A percentile compares a stretch with the other conserved stretches of the same genome.
These are phyloP conservation scores for Oryza coarctata DNA, from an alignment of 176 grass and related monocot genomes.

Conservation along the genomic window DNA sequence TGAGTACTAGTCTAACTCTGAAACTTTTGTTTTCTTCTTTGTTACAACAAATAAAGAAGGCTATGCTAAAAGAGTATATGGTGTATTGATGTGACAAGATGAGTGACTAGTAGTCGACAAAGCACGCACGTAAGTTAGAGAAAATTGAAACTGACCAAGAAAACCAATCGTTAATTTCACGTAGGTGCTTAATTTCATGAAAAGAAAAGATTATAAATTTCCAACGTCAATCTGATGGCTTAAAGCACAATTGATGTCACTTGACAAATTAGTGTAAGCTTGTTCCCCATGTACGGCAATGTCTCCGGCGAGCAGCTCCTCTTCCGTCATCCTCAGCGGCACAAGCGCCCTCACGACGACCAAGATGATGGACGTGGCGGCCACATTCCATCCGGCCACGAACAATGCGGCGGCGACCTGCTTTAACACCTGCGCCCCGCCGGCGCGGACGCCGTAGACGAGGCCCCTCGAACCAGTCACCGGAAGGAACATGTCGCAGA, in stretches of 20 bases:
- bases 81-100: too few species aligned
- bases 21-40: too few species aligned
- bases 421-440: constrained; percentile 31
- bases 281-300: constrained; percentile 32
- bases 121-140: too few species aligned
- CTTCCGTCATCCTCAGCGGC: constrained; percentile 42
- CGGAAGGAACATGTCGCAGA: too few species aligned
- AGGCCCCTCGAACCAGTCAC: too few species aligned
- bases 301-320: constrained; percentile 37
- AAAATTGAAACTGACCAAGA: too few species aligned
- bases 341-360: constrained; percentile 4
- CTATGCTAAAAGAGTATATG: too few species aligned
- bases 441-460: constrained; percentile 18
- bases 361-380: constrained; percentile 34
- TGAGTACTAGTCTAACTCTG: too few species aligned
- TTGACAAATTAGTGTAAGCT: neutral
- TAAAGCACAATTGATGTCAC: neutral
- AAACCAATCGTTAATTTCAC: too few species aligned
- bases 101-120: too few species aligned
- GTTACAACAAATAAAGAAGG: too few species aligned
- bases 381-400: constrained; percentile 43
- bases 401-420: constrained; percentile 33
- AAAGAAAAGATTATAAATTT: neutral
- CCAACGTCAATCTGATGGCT: neutral
- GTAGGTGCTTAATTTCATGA: too few species aligned